A percentile compares a stretch with the other conserved stretches of the same genome.
These are phyloP conservation scores for Cochlearia excelsa DNA, from an alignment of 345 rosid species.

Conservation along the genomic window DNA sequence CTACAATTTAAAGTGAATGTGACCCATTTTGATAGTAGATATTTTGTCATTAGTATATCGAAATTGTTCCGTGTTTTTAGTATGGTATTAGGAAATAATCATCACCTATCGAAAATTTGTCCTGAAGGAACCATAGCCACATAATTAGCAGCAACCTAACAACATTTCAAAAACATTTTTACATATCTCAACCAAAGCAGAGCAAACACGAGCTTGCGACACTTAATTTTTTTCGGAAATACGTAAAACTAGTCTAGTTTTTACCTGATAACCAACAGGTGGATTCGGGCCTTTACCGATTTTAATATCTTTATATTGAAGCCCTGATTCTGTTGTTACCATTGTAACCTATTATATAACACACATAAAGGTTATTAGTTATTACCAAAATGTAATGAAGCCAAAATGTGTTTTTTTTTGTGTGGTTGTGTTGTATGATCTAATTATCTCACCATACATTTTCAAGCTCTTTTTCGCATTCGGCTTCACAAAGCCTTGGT, in stretches of 20 bases:
- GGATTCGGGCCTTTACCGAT: conserved; percentile 86
- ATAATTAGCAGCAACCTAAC: conserved; percentile 89
- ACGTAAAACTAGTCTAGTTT: background rate
- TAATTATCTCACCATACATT: conserved; percentile 86
- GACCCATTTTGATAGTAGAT: conserved; percentile 19
- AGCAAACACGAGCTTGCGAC: no score
- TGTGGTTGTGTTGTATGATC: background rate
- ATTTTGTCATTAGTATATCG: background rate
- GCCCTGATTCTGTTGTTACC: conserved; percentile 87
- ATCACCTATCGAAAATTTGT: conserved; percentile 86
- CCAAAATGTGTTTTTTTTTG: conserved; percentile 34
- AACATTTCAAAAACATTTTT: background rate
- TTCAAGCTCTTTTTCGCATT: conserved; percentile 93
- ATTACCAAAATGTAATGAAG: background rate
- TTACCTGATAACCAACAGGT: conserved; percentile 85
- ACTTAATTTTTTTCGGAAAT: no score
- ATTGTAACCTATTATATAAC: conserved; percentile 52
- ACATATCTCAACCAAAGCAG: background rate
- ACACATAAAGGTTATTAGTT: no score
- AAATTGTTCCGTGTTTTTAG: background rate
- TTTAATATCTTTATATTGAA: conserved; percentile 88
- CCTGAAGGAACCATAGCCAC: conserved; percentile 97
- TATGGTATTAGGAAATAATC: conserved; percentile 2
- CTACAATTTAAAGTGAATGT: conserved; percentile 45
- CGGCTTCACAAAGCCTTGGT: conserved; percentile 68